Evolutionary conservation across 805 yeast species (phyloP).

Genomic region (Blastobotrys muscicola): DNA sequence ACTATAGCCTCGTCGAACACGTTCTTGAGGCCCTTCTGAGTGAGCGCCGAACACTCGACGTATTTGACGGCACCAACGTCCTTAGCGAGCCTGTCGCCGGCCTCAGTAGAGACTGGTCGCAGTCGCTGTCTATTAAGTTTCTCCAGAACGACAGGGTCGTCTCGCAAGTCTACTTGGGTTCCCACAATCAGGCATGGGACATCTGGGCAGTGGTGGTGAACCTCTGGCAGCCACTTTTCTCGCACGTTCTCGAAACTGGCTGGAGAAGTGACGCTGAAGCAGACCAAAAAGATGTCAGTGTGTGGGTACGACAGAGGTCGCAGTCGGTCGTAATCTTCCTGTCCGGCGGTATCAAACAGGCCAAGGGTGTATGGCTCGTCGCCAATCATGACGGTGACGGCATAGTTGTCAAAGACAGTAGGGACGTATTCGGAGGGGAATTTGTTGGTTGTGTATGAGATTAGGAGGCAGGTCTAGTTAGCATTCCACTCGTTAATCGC

Average conservation of each 20-base stretch:
- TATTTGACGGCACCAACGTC: slow-evolving; percentile 93
- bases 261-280: slow-evolving; percentile 94
- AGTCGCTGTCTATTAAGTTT: slow-evolving; percentile 85
- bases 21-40: slow-evolving; percentile 92
- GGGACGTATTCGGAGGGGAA: slow-evolving; percentile 98
- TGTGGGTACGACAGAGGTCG: slow-evolving; percentile 96
- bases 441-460: slow-evolving; percentile 92
- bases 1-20: slow-evolving; percentile 99
- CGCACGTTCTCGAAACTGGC: slow-evolving; percentile 95
- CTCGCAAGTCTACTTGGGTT: slow-evolving; percentile 90
- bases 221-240: slow-evolving; percentile 99
- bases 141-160: slow-evolving; percentile 83
- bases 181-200: slow-evolving; percentile 97
- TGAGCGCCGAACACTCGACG: slow-evolving; percentile 95
- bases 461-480: slow-evolving; percentile 68
- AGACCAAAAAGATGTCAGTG: slow-evolving; percentile 91
- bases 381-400: slow-evolving; percentile 53
- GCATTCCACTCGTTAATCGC: slow-evolving; percentile 11
- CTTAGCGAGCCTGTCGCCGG: slow-evolving; percentile 87
- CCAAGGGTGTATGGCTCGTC: slow-evolving; percentile 97
- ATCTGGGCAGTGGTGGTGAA: slow-evolving; percentile 96
- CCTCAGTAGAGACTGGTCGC: slow-evolving; percentile 73
- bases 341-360: slow-evolving; percentile 98
- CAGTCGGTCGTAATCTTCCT: slow-evolving; percentile 95
- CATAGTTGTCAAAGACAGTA: slow-evolving; percentile 83